Conservation (phyloP, 1,284 basidiomycete species). For the Papiliotrema laurentii region DNA sequence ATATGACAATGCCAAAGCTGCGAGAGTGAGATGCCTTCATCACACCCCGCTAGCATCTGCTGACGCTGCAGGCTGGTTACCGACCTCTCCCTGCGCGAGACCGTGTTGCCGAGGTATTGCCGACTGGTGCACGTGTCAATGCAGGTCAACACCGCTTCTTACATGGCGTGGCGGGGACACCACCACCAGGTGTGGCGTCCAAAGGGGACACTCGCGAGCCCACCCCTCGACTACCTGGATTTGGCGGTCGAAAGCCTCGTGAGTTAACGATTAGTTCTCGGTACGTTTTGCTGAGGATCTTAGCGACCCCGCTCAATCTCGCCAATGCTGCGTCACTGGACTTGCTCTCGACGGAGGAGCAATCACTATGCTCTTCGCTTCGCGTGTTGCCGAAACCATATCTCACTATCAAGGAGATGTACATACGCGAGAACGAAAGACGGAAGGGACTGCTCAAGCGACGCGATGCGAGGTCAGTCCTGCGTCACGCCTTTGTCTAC, state of each 20-base stretch:
- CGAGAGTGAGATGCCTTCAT: conserved; percentile 56
- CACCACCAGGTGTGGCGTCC: conserved; percentile 20
- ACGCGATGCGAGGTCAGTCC: conserved; percentile 65
- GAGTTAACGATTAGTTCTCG: conserved; percentile 2
- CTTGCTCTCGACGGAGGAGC: conserved; percentile 78
- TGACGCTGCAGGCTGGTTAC: conserved; percentile 29
- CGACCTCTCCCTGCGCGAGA: conserved; percentile 33
- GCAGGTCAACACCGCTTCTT: conserved; percentile 43
- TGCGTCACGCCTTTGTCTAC: not conserved
- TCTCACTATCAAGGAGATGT: conserved; percentile 84
- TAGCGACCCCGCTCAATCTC: conserved; percentile 65
- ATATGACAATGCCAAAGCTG: conserved; percentile 69
- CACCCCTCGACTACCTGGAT: conserved; percentile 25
- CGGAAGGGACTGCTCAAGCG: conserved; percentile 77
- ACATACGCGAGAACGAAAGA: conserved; percentile 86
- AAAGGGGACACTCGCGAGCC: conserved; percentile 25
- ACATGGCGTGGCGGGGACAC: conserved; percentile 25
- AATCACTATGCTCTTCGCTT: conserved; percentile 77
- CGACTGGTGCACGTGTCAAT: conserved; percentile 37
- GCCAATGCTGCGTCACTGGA: conserved; percentile 81
- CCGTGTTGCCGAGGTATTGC: conserved; percentile 29
- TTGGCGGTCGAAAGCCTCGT: conserved; percentile 32
- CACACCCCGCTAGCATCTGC: not conserved
- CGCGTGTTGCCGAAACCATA: conserved; percentile 89
- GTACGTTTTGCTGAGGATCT: not conserved